Conservation (phyloP, 1,284 basidiomycete genomes). For the Mycena sp. region DNA sequence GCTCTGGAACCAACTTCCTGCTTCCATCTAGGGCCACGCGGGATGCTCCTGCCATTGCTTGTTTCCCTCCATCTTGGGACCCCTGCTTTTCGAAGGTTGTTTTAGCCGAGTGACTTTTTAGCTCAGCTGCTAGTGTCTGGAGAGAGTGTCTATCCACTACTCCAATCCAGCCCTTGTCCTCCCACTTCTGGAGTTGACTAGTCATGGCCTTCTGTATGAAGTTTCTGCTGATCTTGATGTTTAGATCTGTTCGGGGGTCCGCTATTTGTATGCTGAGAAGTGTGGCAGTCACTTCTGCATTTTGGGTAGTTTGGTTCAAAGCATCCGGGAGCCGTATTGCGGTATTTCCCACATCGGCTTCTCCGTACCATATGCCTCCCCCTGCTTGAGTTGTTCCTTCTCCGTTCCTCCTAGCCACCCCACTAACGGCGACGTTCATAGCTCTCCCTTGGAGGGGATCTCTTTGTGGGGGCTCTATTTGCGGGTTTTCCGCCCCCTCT, state of each 20-base stretch:
- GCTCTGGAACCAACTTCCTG: background rate
- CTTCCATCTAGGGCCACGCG: background rate
- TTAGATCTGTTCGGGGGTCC: background rate
- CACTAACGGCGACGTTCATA: background rate
- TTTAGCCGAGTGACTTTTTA: background rate
- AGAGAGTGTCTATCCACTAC: background rate
- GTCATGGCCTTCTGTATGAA: background rate
- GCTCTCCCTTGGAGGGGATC: too few species aligned
- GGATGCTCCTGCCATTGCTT: background rate
- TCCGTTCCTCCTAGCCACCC: too few species aligned
- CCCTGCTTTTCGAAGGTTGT: background rate
- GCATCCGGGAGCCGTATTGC: background rate
- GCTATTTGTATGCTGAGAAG: background rate
- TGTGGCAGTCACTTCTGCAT: background rate
- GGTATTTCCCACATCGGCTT: background rate
- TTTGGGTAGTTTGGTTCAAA: background rate
- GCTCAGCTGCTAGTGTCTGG: background rate
- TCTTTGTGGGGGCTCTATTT: background rate
- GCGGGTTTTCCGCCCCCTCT: background rate
- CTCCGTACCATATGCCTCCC: background rate
- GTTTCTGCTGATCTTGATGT: background rate
- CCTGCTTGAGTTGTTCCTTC: background rate
- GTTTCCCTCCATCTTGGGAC: background rate
- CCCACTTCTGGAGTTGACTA: background rate
- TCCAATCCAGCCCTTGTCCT: constrained; percentile 13